Evolutionary conservation across 2,329 filamentous ascomycete genomes (phyloP).

Genomic region (Dothideomycetes sp.): DNA sequence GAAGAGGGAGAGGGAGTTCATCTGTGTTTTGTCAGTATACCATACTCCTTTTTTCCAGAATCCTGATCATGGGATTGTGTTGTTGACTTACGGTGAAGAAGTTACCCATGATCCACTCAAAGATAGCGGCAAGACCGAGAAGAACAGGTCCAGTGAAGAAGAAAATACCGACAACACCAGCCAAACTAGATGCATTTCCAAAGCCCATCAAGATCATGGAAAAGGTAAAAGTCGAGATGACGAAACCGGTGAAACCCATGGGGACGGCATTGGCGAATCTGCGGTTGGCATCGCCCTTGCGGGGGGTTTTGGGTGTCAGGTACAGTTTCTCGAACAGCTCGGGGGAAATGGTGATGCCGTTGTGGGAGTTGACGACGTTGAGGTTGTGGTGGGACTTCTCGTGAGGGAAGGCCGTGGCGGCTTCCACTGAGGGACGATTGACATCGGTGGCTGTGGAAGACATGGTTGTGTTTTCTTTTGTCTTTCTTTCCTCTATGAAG

Average conservation of each 20-base stretch:
- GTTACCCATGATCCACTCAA: constrained; percentile 46
- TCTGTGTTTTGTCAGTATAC: constrained; percentile 17
- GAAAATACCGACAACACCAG: constrained; percentile 31
- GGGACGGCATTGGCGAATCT: constrained; percentile 24
- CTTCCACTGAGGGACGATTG: constrained; percentile 1
- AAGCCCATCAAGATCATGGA: constrained; percentile 33
- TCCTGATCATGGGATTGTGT: not conserved
- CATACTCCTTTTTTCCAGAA: too few species aligned
- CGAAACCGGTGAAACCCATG: constrained; percentile 27
- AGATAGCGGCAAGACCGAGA: constrained; percentile 39
- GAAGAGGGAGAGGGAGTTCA: constrained; percentile 46
- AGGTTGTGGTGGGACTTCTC: constrained; percentile 11
- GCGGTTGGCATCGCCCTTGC: constrained; percentile 17
- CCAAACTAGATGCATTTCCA: constrained; percentile 29
- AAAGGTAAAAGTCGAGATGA: constrained; percentile 33
- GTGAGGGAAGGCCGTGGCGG: not conserved
- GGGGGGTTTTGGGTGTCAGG: constrained; percentile 22
- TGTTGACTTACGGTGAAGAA: constrained; percentile 28
- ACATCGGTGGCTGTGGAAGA: constrained; percentile 8
- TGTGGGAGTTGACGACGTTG: constrained; percentile 7
- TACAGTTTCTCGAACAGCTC: constrained; percentile 24
- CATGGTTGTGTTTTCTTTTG: too few species aligned
- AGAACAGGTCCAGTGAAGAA: constrained; percentile 40
- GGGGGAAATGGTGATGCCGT: constrained; percentile 20
- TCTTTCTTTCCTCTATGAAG: too few species aligned